phyloP scores from a whole-genome alignment of 176 grass and related monocot species.

The Bonia amplexicaulis region DNA sequence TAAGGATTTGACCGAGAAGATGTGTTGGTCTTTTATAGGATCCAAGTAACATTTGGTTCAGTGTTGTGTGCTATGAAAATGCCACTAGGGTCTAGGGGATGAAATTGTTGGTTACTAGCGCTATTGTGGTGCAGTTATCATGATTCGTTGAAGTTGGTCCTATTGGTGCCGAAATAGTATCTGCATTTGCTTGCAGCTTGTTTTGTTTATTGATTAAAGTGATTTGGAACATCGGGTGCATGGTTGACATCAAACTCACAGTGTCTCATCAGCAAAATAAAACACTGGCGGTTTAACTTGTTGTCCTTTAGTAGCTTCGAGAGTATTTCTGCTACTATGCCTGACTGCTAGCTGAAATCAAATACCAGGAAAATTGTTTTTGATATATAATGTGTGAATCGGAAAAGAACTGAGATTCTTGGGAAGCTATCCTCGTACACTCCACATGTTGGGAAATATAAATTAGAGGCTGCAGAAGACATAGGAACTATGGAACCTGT shows the following conservation, averaged over 20 bases:
- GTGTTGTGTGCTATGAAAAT: conserved; percentile 4
- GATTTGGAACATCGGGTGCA: neutral
- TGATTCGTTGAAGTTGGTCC: neutral
- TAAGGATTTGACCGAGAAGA: neutral
- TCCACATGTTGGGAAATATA: neutral
- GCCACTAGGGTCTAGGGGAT: neutral
- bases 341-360: neutral
- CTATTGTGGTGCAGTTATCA: neutral
- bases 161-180: neutral
- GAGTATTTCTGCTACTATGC: neutral
- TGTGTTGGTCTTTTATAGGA: neutral
- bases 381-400: neutral
- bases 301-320: neutral
- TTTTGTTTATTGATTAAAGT: neutral
- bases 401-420: neutral
- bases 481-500: neutral
- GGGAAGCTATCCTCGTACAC: neutral
- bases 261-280: neutral
- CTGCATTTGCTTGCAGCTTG: neutral
- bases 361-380: neutral
- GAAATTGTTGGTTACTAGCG: neutral
- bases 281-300: neutral
- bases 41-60: neutral
- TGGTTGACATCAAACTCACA: neutral
- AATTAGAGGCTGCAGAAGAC: conserved; percentile 6